Percentiles rank a stretch among this genome's conserved stretches.
Evolutionary conservation across 1,139 yeast species (phyloP).

Genomic region (Hyphopichia khmerensis): DNA sequence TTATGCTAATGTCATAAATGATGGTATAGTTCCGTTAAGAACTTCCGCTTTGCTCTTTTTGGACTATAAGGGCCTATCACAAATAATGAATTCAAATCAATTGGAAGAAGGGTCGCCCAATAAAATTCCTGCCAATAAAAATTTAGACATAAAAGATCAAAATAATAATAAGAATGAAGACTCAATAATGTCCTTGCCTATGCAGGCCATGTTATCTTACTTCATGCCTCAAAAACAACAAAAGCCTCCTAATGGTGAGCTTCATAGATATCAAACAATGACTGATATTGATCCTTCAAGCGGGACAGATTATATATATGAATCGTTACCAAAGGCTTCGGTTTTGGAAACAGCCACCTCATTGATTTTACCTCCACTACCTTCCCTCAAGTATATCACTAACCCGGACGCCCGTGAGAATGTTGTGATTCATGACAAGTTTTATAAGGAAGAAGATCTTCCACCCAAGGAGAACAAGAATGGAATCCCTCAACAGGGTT

Average conservation of each 20-base stretch:
- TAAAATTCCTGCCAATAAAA: slow-evolving; percentile 18
- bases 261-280: slow-evolving; percentile 31
- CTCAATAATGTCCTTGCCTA: slow-evolving; percentile 31
- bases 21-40: slow-evolving; percentile 91
- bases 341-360: slow-evolving; percentile 82
- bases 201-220: slow-evolving; percentile 46
- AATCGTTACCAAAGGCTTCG: slow-evolving; percentile 63
- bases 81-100: slow-evolving; percentile 36
- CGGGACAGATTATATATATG: slow-evolving; percentile 15
- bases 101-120: slow-evolving; percentile 9
- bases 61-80: slow-evolving; percentile 46
- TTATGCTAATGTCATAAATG: slow-evolving; percentile 78
- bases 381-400: slow-evolving; percentile 65
- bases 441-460: slow-evolving; percentile 36
- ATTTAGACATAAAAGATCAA: slow-evolving; percentile 12
- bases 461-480: slow-evolving; percentile 15
- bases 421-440: slow-evolving; percentile 41
- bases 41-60: slow-evolving; percentile 80
- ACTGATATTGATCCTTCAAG: slow-evolving; percentile 7
- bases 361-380: slow-evolving; percentile 82
- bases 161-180: slow-evolving; percentile 11
- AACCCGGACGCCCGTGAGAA: slow-evolving; percentile 51
- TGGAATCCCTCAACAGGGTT: neutral
- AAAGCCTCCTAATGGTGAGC: slow-evolving; percentile 17
- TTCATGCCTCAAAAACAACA: slow-evolving; percentile 46